Base-by-base conservation (phyloP, 1,284 basidiomycete genomes). In the Coniferiporia weirii region DNA sequence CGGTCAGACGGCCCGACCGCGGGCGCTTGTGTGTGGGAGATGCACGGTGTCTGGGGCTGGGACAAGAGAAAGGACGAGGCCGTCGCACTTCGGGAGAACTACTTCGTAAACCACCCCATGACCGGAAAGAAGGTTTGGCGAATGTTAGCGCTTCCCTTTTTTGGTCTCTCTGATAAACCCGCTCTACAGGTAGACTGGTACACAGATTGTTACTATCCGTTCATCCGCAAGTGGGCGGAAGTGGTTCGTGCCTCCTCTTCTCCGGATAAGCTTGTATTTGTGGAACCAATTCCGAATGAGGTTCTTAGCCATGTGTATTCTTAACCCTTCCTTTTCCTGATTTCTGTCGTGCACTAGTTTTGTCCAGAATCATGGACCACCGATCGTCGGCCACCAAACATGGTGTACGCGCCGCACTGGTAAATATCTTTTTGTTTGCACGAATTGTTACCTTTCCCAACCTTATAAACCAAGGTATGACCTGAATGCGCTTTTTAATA, bases 21-120 rank as follows among this genome's bases (percentile, higher is more conserved):
- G 47, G 89, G 87, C 13, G 69, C 78, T 61, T 98, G 95, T 68
- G 67, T 95, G 0, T 98, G 94, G 95, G 85, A 91, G 66, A 81
- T 87, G 74, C 95, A 98, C 66, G 93, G 91, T 12, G 92, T 98
- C 0, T 99, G 96, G 96, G 83, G 85, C 1, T 98, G 91, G 89
- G 88, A 94, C 67, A 76, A 74, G 9, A 75, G 77, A 22, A 89
- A 86, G 65, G 72, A 85, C 7, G 77, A 83, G 59, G 85, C 87
- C 0, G 84, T 96, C 1, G 85, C 91, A 0, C 74, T 98, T 49
- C 81, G 90, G 56, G 90, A 95, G 68, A 89, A 83, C 66, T 98
- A 98, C 72, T 99, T 99, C 67, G 73, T 78, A 19, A 84, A 84
- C 59, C 75, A 93, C 69, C 86, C 83, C 4, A 69, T 68, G 68